Base-by-base conservation (phyloP, 768 basidiomycete species). In the Cyclocybe cylindracea region DNA sequence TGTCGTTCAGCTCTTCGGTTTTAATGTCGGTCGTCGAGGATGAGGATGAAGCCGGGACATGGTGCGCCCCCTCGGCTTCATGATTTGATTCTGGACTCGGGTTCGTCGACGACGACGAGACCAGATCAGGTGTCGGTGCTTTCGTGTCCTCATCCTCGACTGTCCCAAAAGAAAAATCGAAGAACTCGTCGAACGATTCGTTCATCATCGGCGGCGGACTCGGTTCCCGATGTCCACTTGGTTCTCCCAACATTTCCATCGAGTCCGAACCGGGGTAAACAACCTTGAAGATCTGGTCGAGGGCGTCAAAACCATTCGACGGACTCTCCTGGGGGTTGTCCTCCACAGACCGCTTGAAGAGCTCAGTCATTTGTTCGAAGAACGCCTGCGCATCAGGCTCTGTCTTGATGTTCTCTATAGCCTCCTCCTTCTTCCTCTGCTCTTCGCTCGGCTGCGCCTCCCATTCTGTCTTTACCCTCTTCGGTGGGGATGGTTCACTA, bases 61-160 rank as follows among this genome's bases (percentile, higher is more conserved):
- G 73, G 46, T 80, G 77, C 48, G 71, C 64, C 19, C 70, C 66
- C 50, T 85, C 86, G 31, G 78, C 72, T 59, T 87, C 88, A 7
- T 85, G 80, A 34, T 78, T 82, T 10, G 88, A 90, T 60, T 86
- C 86, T 2, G 89, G 89, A 63, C 88, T 90, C 9, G 82, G 84
- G 57, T 89, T 88, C 14, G 88, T 82, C 51, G 89, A 88, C 14
- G 87, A 85, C 9, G 84, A 81, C 33, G 77, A 75, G 11, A 87
- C 71, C 43, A 91, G 76, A 49, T 91, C 89, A 7, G 89, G 89
- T 3, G 89, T 91, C 7, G 79, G 75, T n/a, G 84, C 81, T 61
- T 87, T 87, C 10, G 84, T 67, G 44, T 79, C 81, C 34, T 86
- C 86, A 51, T 89, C 86, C 16, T 82, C 83, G 8, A 73, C 68